Conservation (phyloP, 2,329 filamentous ascomycete species). For the Aspergillus pseudoterreus region DNA sequence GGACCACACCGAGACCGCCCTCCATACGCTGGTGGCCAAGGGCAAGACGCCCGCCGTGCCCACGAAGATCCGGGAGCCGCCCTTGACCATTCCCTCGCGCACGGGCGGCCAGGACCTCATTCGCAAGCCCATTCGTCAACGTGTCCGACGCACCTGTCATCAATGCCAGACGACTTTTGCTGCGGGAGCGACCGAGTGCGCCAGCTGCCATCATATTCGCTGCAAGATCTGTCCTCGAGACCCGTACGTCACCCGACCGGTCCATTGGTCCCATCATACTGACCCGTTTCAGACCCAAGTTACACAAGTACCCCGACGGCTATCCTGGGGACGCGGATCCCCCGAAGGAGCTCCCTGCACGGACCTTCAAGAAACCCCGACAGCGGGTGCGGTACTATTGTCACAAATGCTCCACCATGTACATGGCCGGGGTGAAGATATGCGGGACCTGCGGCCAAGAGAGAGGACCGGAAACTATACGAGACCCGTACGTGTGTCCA, state of each 20-base stretch:
- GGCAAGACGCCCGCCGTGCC: constrained; percentile 28
- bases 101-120: constrained; percentile 68
- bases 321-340: constrained; percentile 44
- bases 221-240: constrained; percentile 79
- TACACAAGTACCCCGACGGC: constrained; percentile 42
- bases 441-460: constrained; percentile 40
- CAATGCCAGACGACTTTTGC: constrained; percentile 64
- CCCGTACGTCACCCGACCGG: constrained; percentile 56
- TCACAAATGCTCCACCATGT: constrained; percentile 36
- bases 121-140: constrained; percentile 67
- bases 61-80: constrained; percentile 34
- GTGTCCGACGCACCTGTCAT: constrained; percentile 73
- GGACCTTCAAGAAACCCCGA: constrained; percentile 36
- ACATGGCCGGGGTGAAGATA: constrained; percentile 26
- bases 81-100: constrained; percentile 56
- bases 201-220: constrained; percentile 65
- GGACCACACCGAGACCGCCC: constrained; percentile 49
- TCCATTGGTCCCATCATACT: neutral
- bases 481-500: constrained; percentile 37
- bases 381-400: constrained; percentile 41
- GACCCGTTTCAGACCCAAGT: constrained; percentile 31
- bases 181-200: constrained; percentile 59
- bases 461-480: constrained; percentile 38
- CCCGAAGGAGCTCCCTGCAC: constrained; percentile 28
- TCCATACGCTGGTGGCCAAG: constrained; percentile 16